Evolutionary conservation across 306 rosid genomes (phyloP).

Genomic region (Elaeagnus macrophylla): DNA sequence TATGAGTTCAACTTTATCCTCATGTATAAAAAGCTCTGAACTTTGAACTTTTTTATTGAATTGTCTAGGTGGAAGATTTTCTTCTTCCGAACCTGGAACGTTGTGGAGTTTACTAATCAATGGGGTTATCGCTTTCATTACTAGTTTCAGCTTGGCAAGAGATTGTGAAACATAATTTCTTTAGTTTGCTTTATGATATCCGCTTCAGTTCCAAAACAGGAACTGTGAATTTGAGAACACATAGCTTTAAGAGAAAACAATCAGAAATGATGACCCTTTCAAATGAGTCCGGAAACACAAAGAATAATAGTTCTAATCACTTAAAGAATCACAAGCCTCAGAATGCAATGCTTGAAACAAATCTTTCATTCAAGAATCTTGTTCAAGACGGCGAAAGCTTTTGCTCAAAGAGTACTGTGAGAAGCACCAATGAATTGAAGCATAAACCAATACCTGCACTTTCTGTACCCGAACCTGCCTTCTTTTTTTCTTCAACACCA

Average conservation of each 20-base stretch:
- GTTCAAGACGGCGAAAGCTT: slow-evolving; percentile 19
- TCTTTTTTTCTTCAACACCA: slow-evolving; percentile 52
- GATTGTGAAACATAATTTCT: slow-evolving; percentile 28
- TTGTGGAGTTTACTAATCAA: slow-evolving; percentile 8
- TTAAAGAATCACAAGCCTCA: slow-evolving; percentile 47
- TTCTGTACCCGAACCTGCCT: slow-evolving; percentile 40
- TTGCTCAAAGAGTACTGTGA: slow-evolving; percentile 9
- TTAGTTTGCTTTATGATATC: slow-evolving; percentile 21
- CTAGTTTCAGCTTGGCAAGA: slow-evolving; percentile 48
- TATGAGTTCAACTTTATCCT: too few species aligned
- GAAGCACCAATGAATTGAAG: slow-evolving; percentile 19
- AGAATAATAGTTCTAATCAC: slow-evolving; percentile 15
- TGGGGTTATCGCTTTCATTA: slow-evolving; percentile 68
- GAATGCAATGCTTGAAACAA: slow-evolving; percentile 32
- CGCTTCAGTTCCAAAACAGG: slow-evolving; percentile 35
- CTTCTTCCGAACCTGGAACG: too few species aligned
- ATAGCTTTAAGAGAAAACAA: slow-evolving; percentile 48
- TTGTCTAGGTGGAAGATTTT: too few species aligned
- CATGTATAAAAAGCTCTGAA: too few species aligned
- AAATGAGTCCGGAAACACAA: slow-evolving; percentile 22
- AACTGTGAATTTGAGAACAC: slow-evolving; percentile 33
- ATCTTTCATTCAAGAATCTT: slow-evolving; percentile 33
- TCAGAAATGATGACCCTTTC: slow-evolving; percentile 24
- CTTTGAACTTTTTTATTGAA: too few species aligned
- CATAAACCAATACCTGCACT: slow-evolving; percentile 41